Evolutionary conservation across 192 early-diverging fungal species (phyloP).

Genomic region (Funneliformis mosseae): DNA sequence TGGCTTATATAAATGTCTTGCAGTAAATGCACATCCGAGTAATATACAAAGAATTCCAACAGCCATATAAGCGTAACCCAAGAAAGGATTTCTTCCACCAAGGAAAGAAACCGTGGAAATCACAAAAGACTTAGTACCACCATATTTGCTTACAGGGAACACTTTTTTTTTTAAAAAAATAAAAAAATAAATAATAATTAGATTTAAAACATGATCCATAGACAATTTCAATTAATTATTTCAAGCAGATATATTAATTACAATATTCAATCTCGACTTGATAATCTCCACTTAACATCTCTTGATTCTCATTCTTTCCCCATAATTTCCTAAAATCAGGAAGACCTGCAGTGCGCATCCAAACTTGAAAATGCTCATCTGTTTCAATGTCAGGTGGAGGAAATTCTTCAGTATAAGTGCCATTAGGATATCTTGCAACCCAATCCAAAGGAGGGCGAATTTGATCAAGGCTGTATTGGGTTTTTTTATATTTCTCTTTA

Average conservation of each 20-base stretch:
- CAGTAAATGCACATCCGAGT: conserved; percentile 85
- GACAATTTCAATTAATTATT: background rate
- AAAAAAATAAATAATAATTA: background rate
- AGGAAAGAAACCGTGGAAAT: conserved; percentile 92
- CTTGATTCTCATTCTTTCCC: conserved; percentile 67
- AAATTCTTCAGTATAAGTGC: conserved; percentile 51
- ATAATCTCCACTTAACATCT: conserved; percentile 71
- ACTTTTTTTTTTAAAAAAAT: conserved; percentile 48
- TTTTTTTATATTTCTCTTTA: conserved; percentile 64
- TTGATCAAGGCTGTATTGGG: conserved; percentile 50
- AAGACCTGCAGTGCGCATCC: conserved; percentile 96
- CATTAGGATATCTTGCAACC: conserved; percentile 61
- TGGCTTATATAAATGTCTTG: conserved; percentile 92
- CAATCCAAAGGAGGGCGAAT: conserved; percentile 89
- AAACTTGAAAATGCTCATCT: conserved; percentile 92
- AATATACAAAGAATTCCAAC: conserved; percentile 91
- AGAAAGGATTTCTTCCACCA: conserved; percentile 96
- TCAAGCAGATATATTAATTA: conserved; percentile 44
- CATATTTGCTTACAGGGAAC: conserved; percentile 84
- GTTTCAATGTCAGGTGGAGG: conserved; percentile 63
- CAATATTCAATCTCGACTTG: conserved; percentile 73
- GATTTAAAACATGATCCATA: background rate
- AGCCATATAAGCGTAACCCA: conserved; percentile 93
- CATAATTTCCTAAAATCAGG: conserved; percentile 97
- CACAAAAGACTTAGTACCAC: conserved; percentile 94